A percentile compares a stretch with the other conserved stretches of the same genome.
These are phyloP conservation scores for Pichia terricola DNA, from an alignment of 1,139 yeast species.

Conservation along the genomic window DNA sequence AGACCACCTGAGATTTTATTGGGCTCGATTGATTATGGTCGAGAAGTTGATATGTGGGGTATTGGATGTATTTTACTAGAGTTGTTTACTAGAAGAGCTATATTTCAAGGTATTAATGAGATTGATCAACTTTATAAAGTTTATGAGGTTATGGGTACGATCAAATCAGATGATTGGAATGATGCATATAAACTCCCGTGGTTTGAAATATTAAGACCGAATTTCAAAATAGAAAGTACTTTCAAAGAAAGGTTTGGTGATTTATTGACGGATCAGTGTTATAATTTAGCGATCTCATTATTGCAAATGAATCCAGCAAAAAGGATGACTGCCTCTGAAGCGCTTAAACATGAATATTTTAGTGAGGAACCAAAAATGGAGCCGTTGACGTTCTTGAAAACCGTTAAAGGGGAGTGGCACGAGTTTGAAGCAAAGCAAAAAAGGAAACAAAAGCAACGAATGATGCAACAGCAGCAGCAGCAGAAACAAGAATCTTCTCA, in stretches of 20 bases:
- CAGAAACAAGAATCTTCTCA: neutral
- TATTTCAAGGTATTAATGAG: slow-evolving; percentile 85
- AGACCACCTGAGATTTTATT: slow-evolving; percentile 89
- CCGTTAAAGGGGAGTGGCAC: slow-evolving; percentile 82
- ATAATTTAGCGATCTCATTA: slow-evolving; percentile 55
- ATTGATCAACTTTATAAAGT: slow-evolving; percentile 72
- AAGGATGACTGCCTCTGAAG: slow-evolving; percentile 54
- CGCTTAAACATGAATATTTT: slow-evolving; percentile 63
- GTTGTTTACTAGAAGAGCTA: slow-evolving; percentile 62
- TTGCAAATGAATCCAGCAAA: slow-evolving; percentile 58
- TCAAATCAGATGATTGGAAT: slow-evolving; percentile 71
- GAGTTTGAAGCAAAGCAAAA: slow-evolving; percentile 91
- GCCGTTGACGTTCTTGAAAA: slow-evolving; percentile 45
- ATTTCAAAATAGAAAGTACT: slow-evolving; percentile 33
- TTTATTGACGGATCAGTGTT: slow-evolving; percentile 43
- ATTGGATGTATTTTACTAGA: slow-evolving; percentile 87
- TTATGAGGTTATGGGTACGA: slow-evolving; percentile 82
- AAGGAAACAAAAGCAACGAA: slow-evolving; percentile 51
- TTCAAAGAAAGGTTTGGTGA: slow-evolving; percentile 41
- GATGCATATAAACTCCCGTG: slow-evolving; percentile 70
- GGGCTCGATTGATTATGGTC: slow-evolving; percentile 84
- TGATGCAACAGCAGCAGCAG: slow-evolving; percentile 19
- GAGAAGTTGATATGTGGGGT: slow-evolving; percentile 96
- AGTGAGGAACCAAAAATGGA: slow-evolving; percentile 55
- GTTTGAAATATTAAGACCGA: slow-evolving; percentile 78